Percentiles rank a stretch among this genome's conserved stretches.
Conservation (phyloP, 2,329 filamentous ascomycete species). For the Colletotrichum eleusines region DNA sequence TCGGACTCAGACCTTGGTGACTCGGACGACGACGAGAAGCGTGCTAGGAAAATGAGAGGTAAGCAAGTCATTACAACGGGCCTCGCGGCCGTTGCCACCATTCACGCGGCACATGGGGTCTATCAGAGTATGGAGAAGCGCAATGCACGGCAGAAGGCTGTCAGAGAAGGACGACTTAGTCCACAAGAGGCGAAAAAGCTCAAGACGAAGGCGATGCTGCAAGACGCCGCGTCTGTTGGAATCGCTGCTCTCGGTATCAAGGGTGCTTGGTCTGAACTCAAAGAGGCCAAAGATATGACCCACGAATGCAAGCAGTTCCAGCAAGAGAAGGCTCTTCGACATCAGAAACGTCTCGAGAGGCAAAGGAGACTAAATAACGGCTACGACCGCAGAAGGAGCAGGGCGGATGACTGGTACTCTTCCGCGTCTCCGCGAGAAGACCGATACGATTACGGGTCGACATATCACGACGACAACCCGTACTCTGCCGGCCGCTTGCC, state of each 20-base stretch:
- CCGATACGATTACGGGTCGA: slow-evolving; percentile 56
- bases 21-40: slow-evolving; percentile 68
- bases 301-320: slow-evolving; percentile 64
- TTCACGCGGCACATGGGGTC: slow-evolving; percentile 70
- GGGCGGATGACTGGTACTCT: slow-evolving; percentile 60
- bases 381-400: slow-evolving; percentile 51
- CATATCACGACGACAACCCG: slow-evolving; percentile 61
- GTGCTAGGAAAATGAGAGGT: slow-evolving; percentile 69
- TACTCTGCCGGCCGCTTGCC: slow-evolving; percentile 57
- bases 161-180: slow-evolving; percentile 65
- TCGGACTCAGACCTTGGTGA: slow-evolving; percentile 69
- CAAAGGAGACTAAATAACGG: slow-evolving; percentile 48
- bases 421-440: slow-evolving; percentile 54
- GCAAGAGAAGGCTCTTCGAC: slow-evolving; percentile 62
- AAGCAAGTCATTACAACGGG: slow-evolving; percentile 70
- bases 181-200: slow-evolving; percentile 66
- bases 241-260: slow-evolving; percentile 70
- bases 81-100: slow-evolving; percentile 69
- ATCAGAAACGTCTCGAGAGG: slow-evolving; percentile 60
- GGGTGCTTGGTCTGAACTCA: slow-evolving; percentile 67
- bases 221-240: slow-evolving; percentile 70
- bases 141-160: slow-evolving; percentile 64
- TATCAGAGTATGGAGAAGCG: slow-evolving; percentile 71
- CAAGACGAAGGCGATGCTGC: slow-evolving; percentile 67
- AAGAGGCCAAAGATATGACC: slow-evolving; percentile 64